Evolutionary conservation across 225 moss, liverwort and hornwort genomes (phyloP).

Genomic region (Marchantia paleacea): DNA sequence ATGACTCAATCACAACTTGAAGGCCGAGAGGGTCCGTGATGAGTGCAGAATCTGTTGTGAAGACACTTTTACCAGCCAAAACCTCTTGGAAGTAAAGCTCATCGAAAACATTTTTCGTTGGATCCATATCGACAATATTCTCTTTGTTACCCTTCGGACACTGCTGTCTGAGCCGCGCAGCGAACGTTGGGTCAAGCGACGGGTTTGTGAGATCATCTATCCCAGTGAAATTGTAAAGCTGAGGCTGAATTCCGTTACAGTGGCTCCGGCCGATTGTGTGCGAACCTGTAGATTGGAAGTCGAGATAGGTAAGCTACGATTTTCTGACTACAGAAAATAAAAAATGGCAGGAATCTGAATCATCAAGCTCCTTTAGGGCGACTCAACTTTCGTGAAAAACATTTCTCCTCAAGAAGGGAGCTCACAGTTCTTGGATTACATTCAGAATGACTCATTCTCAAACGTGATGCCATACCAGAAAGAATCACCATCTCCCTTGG

Average conservation of each 20-base stretch:
- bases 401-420: not conserved
- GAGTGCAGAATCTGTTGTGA: constrained; percentile 33
- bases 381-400: not conserved
- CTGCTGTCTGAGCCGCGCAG: constrained; percentile 6
- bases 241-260: constrained; percentile 20
- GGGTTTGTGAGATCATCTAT: constrained; percentile 25
- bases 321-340: too few relatives aligned
- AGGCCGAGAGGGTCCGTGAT: constrained; percentile 9
- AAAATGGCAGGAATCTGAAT: too few relatives aligned
- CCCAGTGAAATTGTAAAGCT: constrained; percentile 31
- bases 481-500: constrained; percentile 20
- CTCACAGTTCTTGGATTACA: not conserved
- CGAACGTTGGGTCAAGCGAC: constrained; percentile 25
- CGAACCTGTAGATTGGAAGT: constrained; percentile 24
- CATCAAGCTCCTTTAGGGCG: not conserved
- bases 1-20: constrained; percentile 16
- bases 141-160: constrained; percentile 28
- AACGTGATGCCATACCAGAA: not conserved
- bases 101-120: constrained; percentile 40
- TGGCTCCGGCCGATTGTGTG: constrained; percentile 44
- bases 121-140: constrained; percentile 26
- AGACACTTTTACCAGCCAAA: constrained; percentile 2
- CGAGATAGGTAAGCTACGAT: too few relatives aligned
- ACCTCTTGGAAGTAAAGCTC: constrained; percentile 37
- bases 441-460: not conserved